phyloP scores from a whole-genome alignment of 768 basidiomycete species.

The Amanita rubescens region DNA sequence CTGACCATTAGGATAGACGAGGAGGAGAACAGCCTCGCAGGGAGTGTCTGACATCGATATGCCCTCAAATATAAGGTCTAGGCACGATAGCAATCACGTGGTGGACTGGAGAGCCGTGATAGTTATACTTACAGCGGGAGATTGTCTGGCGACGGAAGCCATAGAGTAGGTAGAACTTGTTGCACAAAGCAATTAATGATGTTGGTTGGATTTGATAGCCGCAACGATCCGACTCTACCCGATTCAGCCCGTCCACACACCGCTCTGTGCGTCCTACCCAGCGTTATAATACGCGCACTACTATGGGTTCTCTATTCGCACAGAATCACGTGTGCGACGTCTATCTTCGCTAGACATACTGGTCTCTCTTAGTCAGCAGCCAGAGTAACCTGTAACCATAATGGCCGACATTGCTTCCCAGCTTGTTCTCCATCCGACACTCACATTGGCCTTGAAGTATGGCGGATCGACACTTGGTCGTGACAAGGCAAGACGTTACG shows the following conservation, averaged over 20 bases:
- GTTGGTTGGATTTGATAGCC: conserved; percentile 4
- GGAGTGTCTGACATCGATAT: neutral
- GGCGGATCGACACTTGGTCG: conserved; percentile 78
- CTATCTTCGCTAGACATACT: too few relatives aligned
- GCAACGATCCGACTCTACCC: neutral
- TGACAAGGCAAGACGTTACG: conserved; percentile 61
- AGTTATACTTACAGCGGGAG: conserved; percentile 16
- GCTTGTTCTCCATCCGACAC: conserved; percentile 76
- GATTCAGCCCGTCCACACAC: neutral
- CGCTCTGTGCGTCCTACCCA: too few relatives aligned
- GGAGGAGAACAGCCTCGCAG: conserved; percentile 1
- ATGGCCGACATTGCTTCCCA: conserved; percentile 61
- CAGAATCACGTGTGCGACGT: conserved; percentile 21
- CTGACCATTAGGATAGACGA: conserved; percentile 2
- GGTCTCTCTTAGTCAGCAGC: conserved; percentile 5
- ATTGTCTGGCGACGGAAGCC: conserved; percentile 7
- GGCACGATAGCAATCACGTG: conserved; percentile 2
- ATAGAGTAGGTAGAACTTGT: neutral
- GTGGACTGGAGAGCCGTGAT: conserved; percentile 1
- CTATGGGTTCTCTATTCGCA: too few relatives aligned
- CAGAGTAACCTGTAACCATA: conserved; percentile 5
- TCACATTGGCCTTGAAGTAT: conserved; percentile 70
- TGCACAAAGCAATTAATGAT: neutral
- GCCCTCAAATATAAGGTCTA: conserved; percentile 1
- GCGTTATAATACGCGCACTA: too few relatives aligned